Evolutionary conservation across 805 yeast genomes (phyloP), one percentile per base, ranked within the genome.

Genomic region (Zygoascus bituminiphila): DNA sequence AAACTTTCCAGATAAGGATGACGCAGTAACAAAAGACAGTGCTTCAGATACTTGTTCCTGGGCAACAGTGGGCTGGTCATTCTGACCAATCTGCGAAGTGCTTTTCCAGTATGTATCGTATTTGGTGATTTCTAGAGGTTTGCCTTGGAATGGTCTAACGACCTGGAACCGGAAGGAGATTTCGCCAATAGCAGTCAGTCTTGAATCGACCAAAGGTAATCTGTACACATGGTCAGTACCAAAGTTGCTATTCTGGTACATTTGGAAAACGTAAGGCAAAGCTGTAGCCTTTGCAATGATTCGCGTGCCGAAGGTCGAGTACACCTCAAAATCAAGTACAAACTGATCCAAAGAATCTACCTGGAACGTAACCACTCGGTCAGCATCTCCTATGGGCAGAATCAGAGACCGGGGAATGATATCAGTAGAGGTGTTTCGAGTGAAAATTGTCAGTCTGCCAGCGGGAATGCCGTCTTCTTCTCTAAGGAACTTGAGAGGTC

Each of bases 41-140:
- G 72, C 67, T 42, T 62, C 65, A 22, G 25, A 24, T 9, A 41
- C 36, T 14, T 41, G 44, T n/a, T 24, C 40, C 12, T 22, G 21
- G 15, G 41, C 17, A 33, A 20, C 15, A 14, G 10, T 22, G 48
- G 46, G 58, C 42, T 43, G 50, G 42, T 33, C 51, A 41, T 31
- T 46, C 53, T 55, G 54, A 6, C 47, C 69, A 39, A 70, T 64
- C 36, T 77, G 78, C 41, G 82, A 76, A 0, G 96, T 85, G 0
- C 95, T 82, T 65, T 89, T 93, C 98, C 98, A 91, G 66, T 91
- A 91, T 0, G 98, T 91, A 60, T 89, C 97, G 62, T 85, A 88
- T 68, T 88, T 87, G 9, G 95, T 82, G 39, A 94, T 84, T 64
- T 89, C 97, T 50, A 91, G 69, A 4, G 95, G 83, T 37, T 64